These are phyloP conservation scores for Boletus mariae DNA, from an alignment of 1,284 basidiomycete genomes.

Conservation along the genomic window DNA sequence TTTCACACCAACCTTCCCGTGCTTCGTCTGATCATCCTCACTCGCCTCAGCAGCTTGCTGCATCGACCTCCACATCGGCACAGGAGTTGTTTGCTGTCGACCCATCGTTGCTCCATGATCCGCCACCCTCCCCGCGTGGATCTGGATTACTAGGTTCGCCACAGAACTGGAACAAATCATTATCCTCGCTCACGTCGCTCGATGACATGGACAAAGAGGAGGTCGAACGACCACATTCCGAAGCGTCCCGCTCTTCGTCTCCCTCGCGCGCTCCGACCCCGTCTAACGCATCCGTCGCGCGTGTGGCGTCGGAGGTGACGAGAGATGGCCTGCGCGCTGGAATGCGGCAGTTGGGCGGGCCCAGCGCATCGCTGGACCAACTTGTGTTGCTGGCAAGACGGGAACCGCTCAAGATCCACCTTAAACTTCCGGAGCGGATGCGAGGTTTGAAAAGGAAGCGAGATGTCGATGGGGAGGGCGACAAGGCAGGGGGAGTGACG, in stretches of 20 bases:
- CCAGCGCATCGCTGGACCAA: slow-evolving; percentile 21
- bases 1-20: slow-evolving; percentile 1
- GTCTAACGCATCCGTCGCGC: neutral
- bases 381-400: slow-evolving; percentile 18
- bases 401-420: slow-evolving; percentile 3
- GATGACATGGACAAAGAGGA: neutral
- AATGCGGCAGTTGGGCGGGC: slow-evolving; percentile 17
- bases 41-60: neutral
- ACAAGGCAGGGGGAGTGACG: neutral
- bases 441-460: slow-evolving; percentile 21
- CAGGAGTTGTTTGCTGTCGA: slow-evolving; percentile 3
- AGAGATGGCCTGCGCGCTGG: neutral
- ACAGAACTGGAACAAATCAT: neutral
- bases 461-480: neutral
- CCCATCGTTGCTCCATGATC: slow-evolving; percentile 12
- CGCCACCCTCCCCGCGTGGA: neutral
- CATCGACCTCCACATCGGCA: neutral
- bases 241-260: neutral
- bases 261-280: neutral
- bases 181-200: slow-evolving; percentile 25
- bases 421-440: slow-evolving; percentile 5
- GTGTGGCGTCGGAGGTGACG: neutral
- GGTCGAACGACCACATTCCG: neutral
- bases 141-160: neutral
- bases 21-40: slow-evolving; percentile 1